These are phyloP conservation scores for Nannochloropsis gaditana DNA, from an alignment of 108 stramenopile species.

Conservation along the genomic window DNA sequence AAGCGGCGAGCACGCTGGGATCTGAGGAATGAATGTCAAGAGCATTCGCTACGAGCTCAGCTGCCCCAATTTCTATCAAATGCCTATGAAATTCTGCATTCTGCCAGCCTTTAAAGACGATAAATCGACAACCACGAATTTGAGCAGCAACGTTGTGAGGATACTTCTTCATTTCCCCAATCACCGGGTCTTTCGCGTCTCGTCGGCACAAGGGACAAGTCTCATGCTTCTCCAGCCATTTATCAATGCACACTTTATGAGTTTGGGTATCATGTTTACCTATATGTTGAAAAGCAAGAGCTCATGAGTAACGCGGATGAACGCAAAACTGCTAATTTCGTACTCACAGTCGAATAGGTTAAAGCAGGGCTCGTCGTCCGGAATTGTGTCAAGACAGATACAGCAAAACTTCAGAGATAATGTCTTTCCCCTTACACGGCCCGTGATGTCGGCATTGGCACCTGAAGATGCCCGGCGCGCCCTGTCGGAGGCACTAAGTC, in stretches of 20 bases:
- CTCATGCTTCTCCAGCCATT: conserved; percentile 20
- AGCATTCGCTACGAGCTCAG: neutral
- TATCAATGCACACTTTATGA: conserved; percentile 12
- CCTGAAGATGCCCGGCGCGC: neutral
- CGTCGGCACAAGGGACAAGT: conserved; percentile 17
- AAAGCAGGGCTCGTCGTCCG: conserved; percentile 1
- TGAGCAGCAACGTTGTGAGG: neutral
- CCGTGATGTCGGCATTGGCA: neutral
- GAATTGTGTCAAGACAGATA: neutral
- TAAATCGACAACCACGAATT: conserved; percentile 10
- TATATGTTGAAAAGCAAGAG: neutral
- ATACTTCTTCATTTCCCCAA: conserved; percentile 10
- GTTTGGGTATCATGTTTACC: conserved; percentile 20
- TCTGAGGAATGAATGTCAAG: neutral
- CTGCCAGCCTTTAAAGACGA: neutral
- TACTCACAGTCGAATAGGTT: conserved; percentile 3
- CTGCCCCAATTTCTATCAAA: neutral
- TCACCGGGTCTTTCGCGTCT: conserved; percentile 1
- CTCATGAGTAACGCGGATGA: neutral
- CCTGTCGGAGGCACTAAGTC: neutral
- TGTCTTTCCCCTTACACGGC: neutral
- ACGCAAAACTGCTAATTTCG: neutral
- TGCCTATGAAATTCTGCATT: conserved; percentile 3
- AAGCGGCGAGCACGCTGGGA: neutral
- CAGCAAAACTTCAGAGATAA: neutral